Percentiles rank a stretch among this genome's conserved stretches.
Evolutionary conservation across 495 filamentous ascomycete species (phyloP).

Genomic region (Neurospora sp.): DNA sequence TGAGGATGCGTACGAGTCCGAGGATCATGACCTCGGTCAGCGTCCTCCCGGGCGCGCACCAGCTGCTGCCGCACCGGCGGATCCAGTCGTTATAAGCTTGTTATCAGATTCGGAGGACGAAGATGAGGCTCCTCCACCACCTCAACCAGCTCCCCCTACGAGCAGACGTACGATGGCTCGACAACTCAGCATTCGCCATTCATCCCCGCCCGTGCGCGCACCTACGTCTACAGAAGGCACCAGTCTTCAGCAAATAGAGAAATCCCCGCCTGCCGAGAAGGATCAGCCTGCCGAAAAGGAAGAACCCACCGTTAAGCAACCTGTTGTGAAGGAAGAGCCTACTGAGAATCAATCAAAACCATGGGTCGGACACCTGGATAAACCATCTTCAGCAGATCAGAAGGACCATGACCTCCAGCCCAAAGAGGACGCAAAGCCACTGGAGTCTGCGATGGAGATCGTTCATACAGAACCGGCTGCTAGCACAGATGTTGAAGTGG

Average conservation of each 20-base stretch:
- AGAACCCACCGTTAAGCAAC: neutral
- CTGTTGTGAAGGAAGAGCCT: neutral
- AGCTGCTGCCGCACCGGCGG: neutral
- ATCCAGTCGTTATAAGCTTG: slow-evolving; percentile 27
- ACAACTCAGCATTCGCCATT: neutral
- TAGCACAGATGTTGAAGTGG: neutral
- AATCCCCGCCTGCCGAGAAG: neutral
- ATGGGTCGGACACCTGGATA: neutral
- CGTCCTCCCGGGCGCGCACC: neutral
- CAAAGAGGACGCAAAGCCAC: neutral
- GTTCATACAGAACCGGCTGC: neutral
- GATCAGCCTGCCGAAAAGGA: neutral
- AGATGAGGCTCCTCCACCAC: neutral
- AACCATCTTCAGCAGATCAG: neutral
- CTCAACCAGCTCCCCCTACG: neutral
- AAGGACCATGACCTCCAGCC: neutral
- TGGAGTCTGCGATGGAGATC: neutral
- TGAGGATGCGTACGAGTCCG: slow-evolving; percentile 11
- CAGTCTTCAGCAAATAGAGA: neutral
- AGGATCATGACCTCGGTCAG: slow-evolving; percentile 17
- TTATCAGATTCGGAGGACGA: slow-evolving; percentile 32
- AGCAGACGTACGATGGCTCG: neutral
- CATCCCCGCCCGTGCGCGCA: neutral
- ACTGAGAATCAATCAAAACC: neutral
- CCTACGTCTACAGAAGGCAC: neutral